Evolutionary conservation across 495 filamentous ascomycete species (phyloP), one percentile per base, ranked within the genome.

Genomic region (Daldinia childiae): DNA sequence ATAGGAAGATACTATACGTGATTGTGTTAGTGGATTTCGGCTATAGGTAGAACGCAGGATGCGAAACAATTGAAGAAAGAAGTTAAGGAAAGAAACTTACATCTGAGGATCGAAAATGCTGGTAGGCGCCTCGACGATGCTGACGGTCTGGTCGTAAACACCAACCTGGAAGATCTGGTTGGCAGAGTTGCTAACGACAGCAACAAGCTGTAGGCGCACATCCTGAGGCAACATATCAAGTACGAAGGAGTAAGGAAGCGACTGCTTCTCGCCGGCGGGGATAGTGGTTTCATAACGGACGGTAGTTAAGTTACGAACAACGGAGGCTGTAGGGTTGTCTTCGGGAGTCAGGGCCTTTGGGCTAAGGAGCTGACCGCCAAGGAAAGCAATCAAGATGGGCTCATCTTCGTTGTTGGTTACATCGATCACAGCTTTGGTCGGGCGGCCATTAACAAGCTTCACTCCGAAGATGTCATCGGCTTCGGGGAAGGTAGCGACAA

Each of bases 21-120:
- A 57, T 2, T 6, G 14, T n/a, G 50, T 85, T 70, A 85, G 74
- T 7, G 64, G 26, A 15, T 65, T 34, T 43, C 24, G 32, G 9
- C 30, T 50, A 3, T 45, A 70, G 68, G n/a, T n/a, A n/a, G 48
- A 19, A 21, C 11, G n/a, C 30, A 26, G 14, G 52, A 34, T 34
- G 58, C n/a, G 34, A 17, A 36, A n/a, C 36, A 5, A 12, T 36
- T 36, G 11, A 29, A 54, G 41, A 36, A 39, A 52, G 48, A 61
- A 48, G 39, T 58, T 51, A 24, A n/a, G 24, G 26, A 41, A 58
- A 6, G 63, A 41, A 58, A 78, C 89, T 84, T 85, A 97, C 95
- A 97, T 95, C 78, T 98, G 95, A 60, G 95, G 95, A 79, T 99
- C 95, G 72, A 99, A 91, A 77, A 99, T 87, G 85, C 90, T 95